Evolutionary conservation across 495 filamentous ascomycete species (phyloP).

Genomic region (Lasiosphaeris hirsuta): DNA sequence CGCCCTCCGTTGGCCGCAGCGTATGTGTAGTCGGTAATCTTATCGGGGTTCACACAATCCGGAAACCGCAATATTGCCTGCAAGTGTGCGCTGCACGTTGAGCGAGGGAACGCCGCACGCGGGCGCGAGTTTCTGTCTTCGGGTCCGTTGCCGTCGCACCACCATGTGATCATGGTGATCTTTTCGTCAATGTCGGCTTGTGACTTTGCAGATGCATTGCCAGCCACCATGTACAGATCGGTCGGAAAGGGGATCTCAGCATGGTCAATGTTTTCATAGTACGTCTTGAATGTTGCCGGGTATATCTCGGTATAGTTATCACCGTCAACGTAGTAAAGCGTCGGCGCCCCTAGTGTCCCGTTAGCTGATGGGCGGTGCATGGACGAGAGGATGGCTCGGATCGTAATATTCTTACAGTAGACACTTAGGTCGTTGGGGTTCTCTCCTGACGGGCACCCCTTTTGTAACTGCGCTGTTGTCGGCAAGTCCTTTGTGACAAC

Average conservation of each 20-base stretch:
- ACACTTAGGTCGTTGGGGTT: conserved; percentile 36
- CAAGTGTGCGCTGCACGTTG: conserved; percentile 35
- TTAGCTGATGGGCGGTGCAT: background rate
- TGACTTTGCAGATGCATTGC: conserved; percentile 31
- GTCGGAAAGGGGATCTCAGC: conserved; percentile 75
- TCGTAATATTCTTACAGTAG: conserved; percentile 32
- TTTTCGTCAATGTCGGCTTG: conserved; percentile 35
- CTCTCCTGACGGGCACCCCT: conserved; percentile 35
- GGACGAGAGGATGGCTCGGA: background rate
- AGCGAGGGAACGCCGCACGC: conserved; percentile 30
- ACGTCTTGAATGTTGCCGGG: conserved; percentile 38
- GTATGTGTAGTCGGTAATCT: conserved; percentile 34
- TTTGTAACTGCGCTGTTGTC: conserved; percentile 32
- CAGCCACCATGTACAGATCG: conserved; percentile 38
- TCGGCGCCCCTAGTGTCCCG: conserved; percentile 29
- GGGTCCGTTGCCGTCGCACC: conserved; percentile 36
- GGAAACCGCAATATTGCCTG: conserved; percentile 36
- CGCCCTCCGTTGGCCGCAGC: conserved; percentile 28
- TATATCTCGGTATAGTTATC: conserved; percentile 40
- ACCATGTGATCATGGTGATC: conserved; percentile 34
- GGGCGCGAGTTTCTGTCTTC: conserved; percentile 33
- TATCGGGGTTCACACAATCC: conserved; percentile 33
- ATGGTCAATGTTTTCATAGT: conserved; percentile 72
- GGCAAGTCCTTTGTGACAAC: conserved; percentile 32
- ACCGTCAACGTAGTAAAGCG: conserved; percentile 37